These are phyloP conservation scores for Calonectria ilicicola DNA, from an alignment of 2,329 filamentous ascomycete species.

Conservation along the genomic window DNA sequence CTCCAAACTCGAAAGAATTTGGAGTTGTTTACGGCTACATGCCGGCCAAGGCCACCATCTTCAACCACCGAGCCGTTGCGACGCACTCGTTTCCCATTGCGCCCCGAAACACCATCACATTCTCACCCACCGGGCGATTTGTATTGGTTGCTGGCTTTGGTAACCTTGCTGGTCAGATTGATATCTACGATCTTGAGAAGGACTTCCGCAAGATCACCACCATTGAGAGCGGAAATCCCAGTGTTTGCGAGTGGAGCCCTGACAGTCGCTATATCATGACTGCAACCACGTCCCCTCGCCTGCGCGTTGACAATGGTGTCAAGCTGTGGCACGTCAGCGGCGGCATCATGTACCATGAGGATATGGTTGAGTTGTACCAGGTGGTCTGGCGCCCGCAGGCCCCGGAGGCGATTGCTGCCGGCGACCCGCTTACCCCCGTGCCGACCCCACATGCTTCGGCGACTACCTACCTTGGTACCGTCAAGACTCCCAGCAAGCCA, in stretches of 20 bases:
- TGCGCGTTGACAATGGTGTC: constrained; percentile 96
- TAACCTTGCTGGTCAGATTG: constrained; percentile 96
- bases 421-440: constrained; percentile 79
- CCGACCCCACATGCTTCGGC: constrained; percentile 88
- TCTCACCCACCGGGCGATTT: constrained; percentile 94
- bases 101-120: constrained; percentile 94
- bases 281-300: constrained; percentile 94
- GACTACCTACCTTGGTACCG: constrained; percentile 81
- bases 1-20: constrained; percentile 96
- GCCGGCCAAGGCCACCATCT: constrained; percentile 99
- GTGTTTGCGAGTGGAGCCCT: constrained; percentile 96
- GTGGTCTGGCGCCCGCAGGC: constrained; percentile 87
- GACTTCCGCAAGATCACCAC: constrained; percentile 93
- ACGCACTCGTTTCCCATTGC: constrained; percentile 88
- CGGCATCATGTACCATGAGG: constrained; percentile 92
- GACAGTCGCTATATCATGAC: constrained; percentile 97
- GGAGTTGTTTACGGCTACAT: constrained; percentile 98
- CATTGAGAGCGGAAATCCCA: constrained; percentile 95
- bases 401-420: constrained; percentile 67
- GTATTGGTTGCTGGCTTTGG: constrained; percentile 96
- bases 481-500: constrained; percentile 96
- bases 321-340: constrained; percentile 95
- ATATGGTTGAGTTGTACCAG: constrained; percentile 94
- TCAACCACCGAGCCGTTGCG: constrained; percentile 87
- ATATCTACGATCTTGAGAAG: constrained; percentile 96